Base-by-base conservation (phyloP, 495 filamentous ascomycete genomes). In the Thermothielavioides terrestris region DNA sequence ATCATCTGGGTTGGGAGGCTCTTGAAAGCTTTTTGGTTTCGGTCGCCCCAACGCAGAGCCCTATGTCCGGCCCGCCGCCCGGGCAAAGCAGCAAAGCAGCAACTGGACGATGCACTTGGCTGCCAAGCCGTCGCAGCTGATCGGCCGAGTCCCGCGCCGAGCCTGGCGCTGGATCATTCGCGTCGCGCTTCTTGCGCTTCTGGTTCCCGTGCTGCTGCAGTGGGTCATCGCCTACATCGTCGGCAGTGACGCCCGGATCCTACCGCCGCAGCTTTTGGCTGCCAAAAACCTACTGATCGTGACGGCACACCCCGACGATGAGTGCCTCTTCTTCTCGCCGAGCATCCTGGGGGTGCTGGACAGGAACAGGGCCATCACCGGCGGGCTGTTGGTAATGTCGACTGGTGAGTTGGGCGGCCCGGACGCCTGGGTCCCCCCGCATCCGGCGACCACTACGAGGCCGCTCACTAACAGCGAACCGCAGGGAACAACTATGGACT, bases 231-330 rank as follows among this genome's bases (percentile, higher is more conserved):
- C 66, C 32, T 68, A 68, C 31, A 4, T 70, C 2, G 57, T 71
- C 11, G 64, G 60, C 17, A 61, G 51, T 31, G 67, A 71, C 54
- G 61, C 67, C 18, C 46, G 67, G 11, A 54, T 71, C 32, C 56
- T 72, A 0, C 68, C 68, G 8, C 60, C 60, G 6, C 59, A 68
- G 36, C 62, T 71, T 14, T 57, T 60, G 8, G 43, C 47, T 41
- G 62, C 68, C 39, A 63, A 60, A 34, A 72, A 66, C 50, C 56
- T 68, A 1, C 41, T 72, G 30, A 54, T 72, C 49, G 63, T 72
- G 15, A 68, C 66, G 28, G 68, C 68, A 1, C 68, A 72, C 53
- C 68, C 68, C 5, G 68, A 72, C 54, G 68, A 72, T 39, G 68
- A 72, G 49, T 70, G 67, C 32, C 57, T 72, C 12, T 72, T 72